Evolutionary conservation across 2,329 filamentous ascomycete genomes (phyloP).

Genomic region (Talaromyces sp.): DNA sequence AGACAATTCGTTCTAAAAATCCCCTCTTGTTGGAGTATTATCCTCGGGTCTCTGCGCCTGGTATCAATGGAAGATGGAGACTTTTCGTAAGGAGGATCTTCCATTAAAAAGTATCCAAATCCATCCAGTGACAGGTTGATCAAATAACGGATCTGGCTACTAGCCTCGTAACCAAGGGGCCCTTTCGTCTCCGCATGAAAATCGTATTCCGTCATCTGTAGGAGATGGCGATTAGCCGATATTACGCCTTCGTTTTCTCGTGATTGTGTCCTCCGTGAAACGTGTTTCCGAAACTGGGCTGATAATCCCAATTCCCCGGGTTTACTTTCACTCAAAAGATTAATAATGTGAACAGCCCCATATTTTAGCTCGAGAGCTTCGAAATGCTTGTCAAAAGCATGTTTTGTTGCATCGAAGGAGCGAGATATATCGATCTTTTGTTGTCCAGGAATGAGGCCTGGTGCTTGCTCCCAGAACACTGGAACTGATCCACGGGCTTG

Average conservation of each 20-base stretch:
- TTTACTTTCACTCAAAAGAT: conserved; percentile 87
- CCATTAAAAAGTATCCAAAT: conserved; percentile 88
- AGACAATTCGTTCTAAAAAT: conserved; percentile 94
- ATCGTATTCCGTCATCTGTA: conserved; percentile 84
- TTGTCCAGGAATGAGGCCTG: conserved; percentile 81
- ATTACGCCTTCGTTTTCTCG: conserved; percentile 48
- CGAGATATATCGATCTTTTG: conserved; percentile 92
- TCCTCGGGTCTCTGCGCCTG: conserved; percentile 46
- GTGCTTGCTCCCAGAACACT: conserved; percentile 93
- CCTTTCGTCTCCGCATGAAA: conserved; percentile 93
- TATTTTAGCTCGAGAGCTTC: conserved; percentile 80
- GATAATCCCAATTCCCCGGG: conserved; percentile 81
- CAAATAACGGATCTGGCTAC: conserved; percentile 73
- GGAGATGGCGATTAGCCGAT: conserved; percentile 64
- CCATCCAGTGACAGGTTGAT: conserved; percentile 75
- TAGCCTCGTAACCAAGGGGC: conserved; percentile 81
- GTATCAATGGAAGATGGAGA: conserved; percentile 42
- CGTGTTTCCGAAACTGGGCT: conserved; percentile 71
- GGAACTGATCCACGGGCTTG: conserved; percentile 92
- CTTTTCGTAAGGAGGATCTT: conserved; percentile 49
- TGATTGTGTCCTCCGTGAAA: conserved; percentile 69
- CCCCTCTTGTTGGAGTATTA: conserved; percentile 88
- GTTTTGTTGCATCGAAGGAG: conserved; percentile 84
- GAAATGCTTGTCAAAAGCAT: conserved; percentile 94
- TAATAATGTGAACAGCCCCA: conserved; percentile 86